Base-by-base conservation (phyloP, 306 rosid genomes). In the Begonia masoniana region DNA sequence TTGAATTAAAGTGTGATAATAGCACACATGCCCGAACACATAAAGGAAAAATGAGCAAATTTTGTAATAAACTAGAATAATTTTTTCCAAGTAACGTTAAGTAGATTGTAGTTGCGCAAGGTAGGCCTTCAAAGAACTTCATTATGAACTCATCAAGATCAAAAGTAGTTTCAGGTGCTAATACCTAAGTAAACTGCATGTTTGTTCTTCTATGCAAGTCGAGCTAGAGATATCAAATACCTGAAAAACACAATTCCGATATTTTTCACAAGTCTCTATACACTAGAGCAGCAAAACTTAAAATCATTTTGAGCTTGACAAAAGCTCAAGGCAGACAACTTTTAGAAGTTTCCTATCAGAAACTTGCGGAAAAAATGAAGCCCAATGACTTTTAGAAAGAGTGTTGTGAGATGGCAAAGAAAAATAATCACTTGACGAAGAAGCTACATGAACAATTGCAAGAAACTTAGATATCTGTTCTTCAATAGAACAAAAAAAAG, bases 291-390 rank as follows among this genome's bases (percentile, higher is more conserved):
- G 6, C 10, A 54, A 46, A 54, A 50, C 62, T 42, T 23, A 56
- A 57, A 26, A 26, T 26, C 35, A 26, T 26, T n/a, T n/a, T 26
- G 6, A 26, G 35, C 35, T 26, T 26, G 35, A 26, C 0, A 26
- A 26, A 26, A 26, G 35, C 35, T 26, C 4, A 26, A 26, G 6
- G 35, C 35, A 26, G 35, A 26, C 4, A 26, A 26, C 35, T 26
- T 26, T 26, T 26, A 26, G 35, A 26, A 26, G 35, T 26, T 26
- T 17, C 19, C 12, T n/a, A n/a, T n/a, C n/a, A n/a, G 97, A 85
- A 62, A 95, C 95, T 78, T 89, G 95, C 62, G 82, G 97, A 64
- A 85, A 89, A 70, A 80, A 89, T 41, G 95, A 78, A 54, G 94
- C 85, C 97, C 95, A 89, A 16, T 76, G 71, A 72, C 57, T 76